Evolutionary conservation across 2,329 filamentous ascomycete genomes (phyloP).

Genomic region (Aspergillus versicolor): DNA sequence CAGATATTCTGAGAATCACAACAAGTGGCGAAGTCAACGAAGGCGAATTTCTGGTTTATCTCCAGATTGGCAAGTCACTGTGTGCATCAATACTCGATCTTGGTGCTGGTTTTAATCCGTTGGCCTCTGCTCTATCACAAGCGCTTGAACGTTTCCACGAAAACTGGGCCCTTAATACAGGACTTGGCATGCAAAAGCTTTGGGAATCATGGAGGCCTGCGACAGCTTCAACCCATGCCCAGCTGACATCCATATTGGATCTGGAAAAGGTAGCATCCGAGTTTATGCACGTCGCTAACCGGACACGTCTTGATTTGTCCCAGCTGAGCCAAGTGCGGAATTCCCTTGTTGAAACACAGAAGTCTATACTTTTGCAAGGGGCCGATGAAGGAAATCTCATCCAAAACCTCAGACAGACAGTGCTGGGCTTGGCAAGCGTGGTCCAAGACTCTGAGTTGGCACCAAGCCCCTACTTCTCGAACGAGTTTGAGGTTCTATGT

Average conservation of each 20-base stretch:
- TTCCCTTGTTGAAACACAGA: conserved; percentile 41
- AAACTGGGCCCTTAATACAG: conserved; percentile 71
- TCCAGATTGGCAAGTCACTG: conserved; percentile 42
- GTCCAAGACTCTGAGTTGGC: conserved; percentile 30
- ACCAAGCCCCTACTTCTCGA: conserved; percentile 43
- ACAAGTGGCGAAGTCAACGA: conserved; percentile 48
- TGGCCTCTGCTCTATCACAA: conserved; percentile 29
- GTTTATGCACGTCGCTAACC: conserved; percentile 38
- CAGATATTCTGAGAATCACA: conserved; percentile 49
- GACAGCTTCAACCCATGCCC: conserved; percentile 42
- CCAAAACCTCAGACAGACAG: conserved; percentile 38
- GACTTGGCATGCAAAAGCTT: conserved; percentile 74
- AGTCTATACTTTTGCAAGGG: conserved; percentile 35
- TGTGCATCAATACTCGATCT: conserved; percentile 33
- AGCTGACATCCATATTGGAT: conserved; percentile 35
- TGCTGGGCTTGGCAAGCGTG: conserved; percentile 34
- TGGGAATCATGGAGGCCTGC: conserved; percentile 71
- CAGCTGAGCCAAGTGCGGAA: conserved; percentile 37
- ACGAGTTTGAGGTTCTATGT: conserved; percentile 48
- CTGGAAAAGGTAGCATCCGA: conserved; percentile 36
- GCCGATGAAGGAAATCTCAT: conserved; percentile 38
- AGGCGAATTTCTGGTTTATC: conserved; percentile 55
- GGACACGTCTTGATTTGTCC: conserved; percentile 35
- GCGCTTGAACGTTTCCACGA: conserved; percentile 60
- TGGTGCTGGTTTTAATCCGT: conserved; percentile 23